phyloP scores from a whole-genome alignment of 148 eudicot species.

The Vaccinium vitisidaea region DNA sequence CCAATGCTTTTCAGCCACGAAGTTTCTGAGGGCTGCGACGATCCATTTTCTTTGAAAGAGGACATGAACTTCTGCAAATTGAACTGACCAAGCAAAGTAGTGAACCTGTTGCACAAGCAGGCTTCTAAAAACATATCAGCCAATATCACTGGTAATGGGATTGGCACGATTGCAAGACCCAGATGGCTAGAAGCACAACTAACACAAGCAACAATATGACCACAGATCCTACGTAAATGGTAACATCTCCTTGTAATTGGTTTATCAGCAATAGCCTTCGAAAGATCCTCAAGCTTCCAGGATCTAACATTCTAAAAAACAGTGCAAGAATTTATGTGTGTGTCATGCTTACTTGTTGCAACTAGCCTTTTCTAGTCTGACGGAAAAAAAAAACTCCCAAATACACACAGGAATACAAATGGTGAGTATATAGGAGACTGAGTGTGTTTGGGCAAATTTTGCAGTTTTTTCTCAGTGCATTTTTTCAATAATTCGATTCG shows the following conservation, averaged over 20 bases:
- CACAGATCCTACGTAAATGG: background rate
- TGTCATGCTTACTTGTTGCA: background rate
- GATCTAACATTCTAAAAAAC: background rate
- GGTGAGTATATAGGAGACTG: too few relatives aligned
- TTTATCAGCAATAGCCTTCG: background rate
- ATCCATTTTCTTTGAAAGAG: constrained; percentile 38
- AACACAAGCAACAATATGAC: background rate
- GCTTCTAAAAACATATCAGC: constrained; percentile 36
- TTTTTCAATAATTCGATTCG: too few relatives aligned
- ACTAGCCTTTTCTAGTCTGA: background rate
- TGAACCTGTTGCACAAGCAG: constrained; percentile 49
- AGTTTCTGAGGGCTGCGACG: constrained; percentile 30
- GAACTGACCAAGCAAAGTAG: constrained; percentile 72
- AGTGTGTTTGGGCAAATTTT: too few relatives aligned
- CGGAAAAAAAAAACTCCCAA: background rate
- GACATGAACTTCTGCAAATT: constrained; percentile 68
- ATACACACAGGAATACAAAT: too few relatives aligned
- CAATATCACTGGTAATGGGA: constrained; percentile 20
- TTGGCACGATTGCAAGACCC: background rate
- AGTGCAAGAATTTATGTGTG: background rate
- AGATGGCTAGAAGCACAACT: background rate
- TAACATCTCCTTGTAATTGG: background rate
- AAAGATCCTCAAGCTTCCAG: background rate
- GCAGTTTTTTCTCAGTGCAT: too few relatives aligned
- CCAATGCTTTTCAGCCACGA: constrained; percentile 57